Evolutionary conservation across 2,329 filamentous ascomycete species (phyloP), one percentile per base, ranked within the genome.

Genomic region (Metarhizium brunneum): DNA sequence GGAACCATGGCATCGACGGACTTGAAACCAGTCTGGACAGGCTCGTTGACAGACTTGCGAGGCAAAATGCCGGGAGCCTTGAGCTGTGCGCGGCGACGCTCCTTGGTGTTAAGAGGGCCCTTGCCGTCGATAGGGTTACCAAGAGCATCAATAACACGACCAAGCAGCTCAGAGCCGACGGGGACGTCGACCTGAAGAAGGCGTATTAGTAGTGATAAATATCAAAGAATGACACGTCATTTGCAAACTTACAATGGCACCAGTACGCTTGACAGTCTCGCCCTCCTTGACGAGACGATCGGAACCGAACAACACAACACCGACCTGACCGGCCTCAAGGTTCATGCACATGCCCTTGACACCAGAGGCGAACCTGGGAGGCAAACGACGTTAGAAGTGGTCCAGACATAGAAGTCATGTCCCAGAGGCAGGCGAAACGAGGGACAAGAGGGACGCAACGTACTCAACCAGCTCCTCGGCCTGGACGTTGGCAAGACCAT

Each of bases 331-430:
- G 78, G 94, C 94, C 83, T 99, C 94, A 80, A 99, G 87, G 89
- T 99, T 99, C 92, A 99, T 97, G 90, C 92, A 97, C 94, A 99
- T 99, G 78, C 94, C 94, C 87, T 97, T 97, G 79, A 97, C 94
- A 77, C 94, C 94, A 65, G 94, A 99, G 71, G 94, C 90, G 83
- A 99, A 99, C 84, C 92, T 96, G 30, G 50, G 57, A 13, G 30
- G 5, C 5, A 40, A 16, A 11, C 2, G 6, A 38, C n/a, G 54
- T 66, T 63, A 68, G 59, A 49, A 56, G 50, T 35, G 6, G 55
- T 30, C 55, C 53, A 29, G 53, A 50, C 13, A 13, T 25, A 10
- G 35, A 32, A 32, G 11, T 16, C n/a, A 13, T 30, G 25, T 4
- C 25, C 45, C 45, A 48, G 5, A 45, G 42, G 40, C 11, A 6